Evolutionary conservation across 768 basidiomycete species (phyloP).

Genomic region (Arthromyces matolae): DNA sequence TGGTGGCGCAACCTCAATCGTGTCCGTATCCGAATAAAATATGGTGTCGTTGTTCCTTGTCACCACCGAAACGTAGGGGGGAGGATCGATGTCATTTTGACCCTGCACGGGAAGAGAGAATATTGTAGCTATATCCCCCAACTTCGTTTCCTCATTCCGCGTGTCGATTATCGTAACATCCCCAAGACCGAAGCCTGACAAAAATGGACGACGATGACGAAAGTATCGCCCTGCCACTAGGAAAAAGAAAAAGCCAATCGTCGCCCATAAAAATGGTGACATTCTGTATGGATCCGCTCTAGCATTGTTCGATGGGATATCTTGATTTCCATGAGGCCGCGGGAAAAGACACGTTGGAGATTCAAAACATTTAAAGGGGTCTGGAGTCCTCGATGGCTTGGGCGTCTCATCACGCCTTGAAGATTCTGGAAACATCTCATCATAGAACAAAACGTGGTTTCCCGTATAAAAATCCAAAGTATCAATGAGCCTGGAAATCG

Average conservation of each 20-base stretch:
- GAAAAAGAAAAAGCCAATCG: not conserved
- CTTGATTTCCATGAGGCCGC: not conserved
- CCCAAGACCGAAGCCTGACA: too few relatives aligned
- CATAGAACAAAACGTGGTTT: not conserved
- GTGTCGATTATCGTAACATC: too few relatives aligned
- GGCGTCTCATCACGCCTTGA: too few relatives aligned
- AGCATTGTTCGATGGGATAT: not conserved
- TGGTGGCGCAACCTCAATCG: not conserved
- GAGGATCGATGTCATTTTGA: not conserved
- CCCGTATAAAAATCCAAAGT: slow-evolving; percentile 8
- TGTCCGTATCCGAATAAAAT: not conserved
- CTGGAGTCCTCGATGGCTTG: not conserved
- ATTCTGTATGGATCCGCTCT: not conserved
- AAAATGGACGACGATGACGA: too few relatives aligned
- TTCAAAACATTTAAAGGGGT: not conserved
- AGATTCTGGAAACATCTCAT: not conserved
- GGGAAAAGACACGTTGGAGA: not conserved
- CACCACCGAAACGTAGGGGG: not conserved
- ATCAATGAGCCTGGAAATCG: slow-evolving; percentile 2
- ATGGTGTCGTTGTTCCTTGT: not conserved
- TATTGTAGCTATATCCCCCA: too few relatives aligned
- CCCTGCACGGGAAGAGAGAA: not conserved
- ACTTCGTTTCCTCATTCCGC: too few relatives aligned
- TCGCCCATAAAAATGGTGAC: not conserved
- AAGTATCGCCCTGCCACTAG: too few relatives aligned